A percentile compares a stretch with the other conserved stretches of the same genome.
Evolutionary conservation across 2,329 filamentous ascomycete genomes (phyloP).

Genomic region (Domatiomyces catenatus): DNA sequence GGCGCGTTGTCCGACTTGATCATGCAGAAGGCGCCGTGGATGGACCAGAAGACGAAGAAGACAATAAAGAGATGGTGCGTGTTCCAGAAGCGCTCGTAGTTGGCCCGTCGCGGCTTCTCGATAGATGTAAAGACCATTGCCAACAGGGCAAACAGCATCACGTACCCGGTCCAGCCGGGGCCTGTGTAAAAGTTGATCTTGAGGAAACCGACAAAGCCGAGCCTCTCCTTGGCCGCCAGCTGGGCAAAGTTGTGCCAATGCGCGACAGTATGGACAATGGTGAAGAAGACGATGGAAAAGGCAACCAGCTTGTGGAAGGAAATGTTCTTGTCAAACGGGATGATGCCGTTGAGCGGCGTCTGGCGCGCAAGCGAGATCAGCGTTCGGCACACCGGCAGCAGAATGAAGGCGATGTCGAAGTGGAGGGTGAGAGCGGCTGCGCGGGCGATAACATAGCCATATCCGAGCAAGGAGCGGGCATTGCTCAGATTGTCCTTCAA

Average conservation of each 20-base stretch:
- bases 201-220: slow-evolving; percentile 64
- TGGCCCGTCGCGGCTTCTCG: slow-evolving; percentile 62
- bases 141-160: slow-evolving; percentile 67
- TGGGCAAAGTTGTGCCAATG: slow-evolving; percentile 80
- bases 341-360: slow-evolving; percentile 70
- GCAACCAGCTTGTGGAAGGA: slow-evolving; percentile 73
- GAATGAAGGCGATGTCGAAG: slow-evolving; percentile 63
- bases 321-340: slow-evolving; percentile 45
- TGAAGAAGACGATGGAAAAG: slow-evolving; percentile 80
- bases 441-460: slow-evolving; percentile 63
- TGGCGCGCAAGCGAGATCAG: slow-evolving; percentile 67
- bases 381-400: slow-evolving; percentile 59
- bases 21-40: slow-evolving; percentile 82
- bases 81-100: slow-evolving; percentile 85
- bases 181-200: slow-evolving; percentile 63
- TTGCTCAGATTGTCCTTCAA: slow-evolving; percentile 56
- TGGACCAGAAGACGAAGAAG: slow-evolving; percentile 84
- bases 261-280: slow-evolving; percentile 70
- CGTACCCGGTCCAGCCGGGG: slow-evolving; percentile 72
- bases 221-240: slow-evolving; percentile 56
- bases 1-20: slow-evolving; percentile 70
- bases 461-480: slow-evolving; percentile 53
- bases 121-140: slow-evolving; percentile 63
- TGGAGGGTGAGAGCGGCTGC: slow-evolving; percentile 63
- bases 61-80: slow-evolving; percentile 76